These are phyloP conservation scores for Vigna angularis DNA, from an alignment of 306 rosid species.

Conservation along the genomic window DNA sequence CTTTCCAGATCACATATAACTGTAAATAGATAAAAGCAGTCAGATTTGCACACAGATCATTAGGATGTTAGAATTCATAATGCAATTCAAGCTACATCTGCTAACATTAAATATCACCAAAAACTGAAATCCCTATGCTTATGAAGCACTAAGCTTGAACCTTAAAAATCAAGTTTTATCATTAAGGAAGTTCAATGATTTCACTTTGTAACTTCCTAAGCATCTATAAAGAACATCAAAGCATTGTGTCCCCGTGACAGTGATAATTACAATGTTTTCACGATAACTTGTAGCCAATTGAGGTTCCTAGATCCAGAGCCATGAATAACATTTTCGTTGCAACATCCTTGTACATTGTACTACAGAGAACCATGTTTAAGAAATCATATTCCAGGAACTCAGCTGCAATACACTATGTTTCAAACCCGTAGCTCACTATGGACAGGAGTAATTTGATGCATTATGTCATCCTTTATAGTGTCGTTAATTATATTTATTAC, in stretches of 20 bases:
- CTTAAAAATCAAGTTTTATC: background rate
- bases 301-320: slow-evolving; percentile 6
- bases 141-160: slow-evolving; percentile 14
- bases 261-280: background rate
- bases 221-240: background rate
- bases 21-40: background rate
- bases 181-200: background rate
- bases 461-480: background rate
- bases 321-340: slow-evolving; percentile 5
- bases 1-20: background rate
- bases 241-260: background rate
- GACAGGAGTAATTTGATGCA: slow-evolving; percentile 1
- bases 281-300: background rate
- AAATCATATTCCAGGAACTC: slow-evolving; percentile 1
- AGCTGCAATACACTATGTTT: background rate
- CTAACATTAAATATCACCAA: background rate
- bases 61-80: slow-evolving; percentile 5
- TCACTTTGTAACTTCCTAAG: background rate
- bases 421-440: background rate
- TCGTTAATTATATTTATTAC: background rate
- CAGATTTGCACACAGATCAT: slow-evolving; percentile 17
- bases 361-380: background rate
- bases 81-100: background rate
- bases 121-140: background rate
- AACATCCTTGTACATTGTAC: background rate